phyloP scores from a whole-genome alignment of 202 grass and related monocot species.

The Hordeum pubiflorum region DNA sequence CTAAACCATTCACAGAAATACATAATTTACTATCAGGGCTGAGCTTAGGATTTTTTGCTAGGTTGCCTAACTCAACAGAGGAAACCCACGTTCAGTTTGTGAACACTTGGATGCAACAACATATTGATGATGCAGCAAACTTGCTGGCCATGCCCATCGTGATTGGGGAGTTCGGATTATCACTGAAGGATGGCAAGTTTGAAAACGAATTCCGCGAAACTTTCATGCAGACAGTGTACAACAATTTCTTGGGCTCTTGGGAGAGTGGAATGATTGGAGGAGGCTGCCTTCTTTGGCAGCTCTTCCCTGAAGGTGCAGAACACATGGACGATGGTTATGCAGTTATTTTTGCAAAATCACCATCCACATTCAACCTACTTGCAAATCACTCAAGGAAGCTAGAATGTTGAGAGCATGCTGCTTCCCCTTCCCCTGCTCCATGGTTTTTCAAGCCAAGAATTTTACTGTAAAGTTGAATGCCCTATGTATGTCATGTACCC shows the following conservation, averaged over 20 bases:
- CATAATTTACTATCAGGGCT: not conserved
- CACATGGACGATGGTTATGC: slow-evolving; percentile 94
- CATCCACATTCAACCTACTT: slow-evolving; percentile 38
- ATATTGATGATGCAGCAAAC: slow-evolving; percentile 61
- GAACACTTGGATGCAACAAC: slow-evolving; percentile 69
- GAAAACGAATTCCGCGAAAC: slow-evolving; percentile 39
- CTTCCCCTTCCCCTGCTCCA: not conserved
- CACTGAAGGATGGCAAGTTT: slow-evolving; percentile 63
- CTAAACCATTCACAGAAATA: not conserved
- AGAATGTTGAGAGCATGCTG: slow-evolving; percentile 8
- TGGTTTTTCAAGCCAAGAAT: not conserved
- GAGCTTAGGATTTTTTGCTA: slow-evolving; percentile 6
- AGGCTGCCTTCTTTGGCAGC: slow-evolving; percentile 79
- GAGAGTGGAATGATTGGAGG: slow-evolving; percentile 47
- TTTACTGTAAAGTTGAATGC: slow-evolving; percentile 2
- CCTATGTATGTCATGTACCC: not conserved
- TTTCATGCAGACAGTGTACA: slow-evolving; percentile 63
- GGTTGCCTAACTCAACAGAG: slow-evolving; percentile 50
- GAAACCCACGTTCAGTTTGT: slow-evolving; percentile 57
- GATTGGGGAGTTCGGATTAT: slow-evolving; percentile 75
- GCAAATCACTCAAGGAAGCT: slow-evolving; percentile 48
- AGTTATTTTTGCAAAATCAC: slow-evolving; percentile 49
- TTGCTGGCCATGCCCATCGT: slow-evolving; percentile 63
- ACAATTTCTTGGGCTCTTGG: slow-evolving; percentile 44
- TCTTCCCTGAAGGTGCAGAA: slow-evolving; percentile 62